A percentile compares a stretch with the other conserved stretches of the same genome.
These are phyloP conservation scores for Floccularia luteovirens DNA, from an alignment of 768 basidiomycete genomes.

Conservation along the genomic window DNA sequence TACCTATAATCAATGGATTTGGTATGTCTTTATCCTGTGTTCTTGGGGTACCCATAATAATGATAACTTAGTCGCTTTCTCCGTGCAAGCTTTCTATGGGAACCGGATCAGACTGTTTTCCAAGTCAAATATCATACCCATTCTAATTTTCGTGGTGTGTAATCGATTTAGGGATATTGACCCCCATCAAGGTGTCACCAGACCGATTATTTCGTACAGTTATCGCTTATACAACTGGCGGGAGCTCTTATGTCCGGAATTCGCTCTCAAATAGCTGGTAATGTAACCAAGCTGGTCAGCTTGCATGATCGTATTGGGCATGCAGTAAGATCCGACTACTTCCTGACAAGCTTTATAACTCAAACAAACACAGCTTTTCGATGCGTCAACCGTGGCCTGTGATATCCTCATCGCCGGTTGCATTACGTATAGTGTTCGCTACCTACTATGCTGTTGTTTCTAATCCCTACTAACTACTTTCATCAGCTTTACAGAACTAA, in stretches of 20 bases:
- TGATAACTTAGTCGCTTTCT: slow-evolving; percentile 11
- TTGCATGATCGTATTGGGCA: neutral
- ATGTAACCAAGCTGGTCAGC: neutral
- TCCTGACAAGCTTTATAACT: neutral
- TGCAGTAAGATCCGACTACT: neutral
- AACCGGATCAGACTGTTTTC: neutral
- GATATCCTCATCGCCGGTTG: neutral
- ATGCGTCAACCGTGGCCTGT: neutral
- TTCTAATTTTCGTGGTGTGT: neutral
- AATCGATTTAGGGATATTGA: neutral
- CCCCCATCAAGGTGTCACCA: neutral
- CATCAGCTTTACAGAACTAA: neutral
- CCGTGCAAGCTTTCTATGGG: slow-evolving; percentile 12
- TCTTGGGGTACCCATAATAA: too few relatives aligned
- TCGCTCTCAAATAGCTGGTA: neutral
- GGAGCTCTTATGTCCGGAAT: neutral
- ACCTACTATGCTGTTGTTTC: too few relatives aligned
- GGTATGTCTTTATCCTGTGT: slow-evolving; percentile 3
- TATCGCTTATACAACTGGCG: neutral
- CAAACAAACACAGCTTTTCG: neutral
- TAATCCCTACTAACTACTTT: neutral
- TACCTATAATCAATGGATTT: slow-evolving; percentile 14
- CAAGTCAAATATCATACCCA: neutral
- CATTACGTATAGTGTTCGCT: neutral
- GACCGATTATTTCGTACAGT: neutral